phyloP scores from a whole-genome alignment of 257 asterid species.

The Fraxinus americana region DNA sequence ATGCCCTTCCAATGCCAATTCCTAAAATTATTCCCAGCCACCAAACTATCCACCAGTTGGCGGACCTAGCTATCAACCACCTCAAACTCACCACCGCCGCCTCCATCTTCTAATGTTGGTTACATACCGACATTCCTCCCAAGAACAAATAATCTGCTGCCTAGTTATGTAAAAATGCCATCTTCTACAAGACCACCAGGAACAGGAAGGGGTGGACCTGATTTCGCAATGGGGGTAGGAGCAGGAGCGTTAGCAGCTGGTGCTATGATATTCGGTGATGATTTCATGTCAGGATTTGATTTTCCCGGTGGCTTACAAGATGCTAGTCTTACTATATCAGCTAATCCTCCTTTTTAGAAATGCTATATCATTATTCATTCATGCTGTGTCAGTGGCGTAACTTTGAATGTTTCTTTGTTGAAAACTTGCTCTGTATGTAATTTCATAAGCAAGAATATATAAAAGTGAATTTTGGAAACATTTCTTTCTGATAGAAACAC shows the following conservation, averaged over 20 bases:
- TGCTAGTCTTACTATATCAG: slow-evolving; percentile 43
- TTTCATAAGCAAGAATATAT: slow-evolving; percentile 5
- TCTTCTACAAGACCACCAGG: slow-evolving; percentile 50
- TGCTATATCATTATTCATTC: neutral
- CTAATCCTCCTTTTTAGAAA: slow-evolving; percentile 52
- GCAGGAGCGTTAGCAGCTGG: slow-evolving; percentile 88
- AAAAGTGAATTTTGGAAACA: neutral
- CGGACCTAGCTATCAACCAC: slow-evolving; percentile 37
- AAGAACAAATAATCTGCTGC: slow-evolving; percentile 34
- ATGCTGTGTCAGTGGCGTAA: neutral
- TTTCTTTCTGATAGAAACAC: neutral
- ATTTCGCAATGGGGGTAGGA: slow-evolving; percentile 69
- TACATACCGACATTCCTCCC: slow-evolving; percentile 50
- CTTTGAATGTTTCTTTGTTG: slow-evolving; percentile 1
- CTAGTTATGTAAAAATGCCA: slow-evolving; percentile 56
- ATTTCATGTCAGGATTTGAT: slow-evolving; percentile 68
- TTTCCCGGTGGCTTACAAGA: slow-evolving; percentile 41
- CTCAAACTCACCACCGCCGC: slow-evolving; percentile 12
- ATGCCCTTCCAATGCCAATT: slow-evolving; percentile 36
- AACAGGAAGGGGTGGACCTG: slow-evolving; percentile 44
- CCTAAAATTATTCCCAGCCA: slow-evolving; percentile 42
- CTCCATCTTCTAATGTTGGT: slow-evolving; percentile 64
- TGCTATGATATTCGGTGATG: slow-evolving; percentile 76
- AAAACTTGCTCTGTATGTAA: neutral
- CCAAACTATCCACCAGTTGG: slow-evolving; percentile 21